phyloP scores from a whole-genome alignment of 352 stramenopile genomes.

The Phytophthora meadii region DNA sequence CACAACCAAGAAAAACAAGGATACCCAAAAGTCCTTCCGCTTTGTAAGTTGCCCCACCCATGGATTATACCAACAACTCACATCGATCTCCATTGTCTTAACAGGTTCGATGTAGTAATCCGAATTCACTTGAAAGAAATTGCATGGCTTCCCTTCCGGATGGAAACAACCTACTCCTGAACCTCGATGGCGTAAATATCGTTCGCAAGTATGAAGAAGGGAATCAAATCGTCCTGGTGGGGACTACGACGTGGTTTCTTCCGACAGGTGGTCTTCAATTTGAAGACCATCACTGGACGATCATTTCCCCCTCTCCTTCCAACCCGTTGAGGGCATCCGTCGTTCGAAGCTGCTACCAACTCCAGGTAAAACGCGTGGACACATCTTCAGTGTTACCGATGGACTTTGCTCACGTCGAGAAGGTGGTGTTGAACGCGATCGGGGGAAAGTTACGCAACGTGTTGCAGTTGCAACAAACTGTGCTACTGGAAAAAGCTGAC shows the following conservation, averaged over 20 bases:
- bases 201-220: constrained; percentile 33
- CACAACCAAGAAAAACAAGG: constrained; percentile 36
- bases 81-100: not conserved
- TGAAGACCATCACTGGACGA: constrained; percentile 38
- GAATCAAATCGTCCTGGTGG: constrained; percentile 28
- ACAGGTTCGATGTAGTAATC: constrained; percentile 17
- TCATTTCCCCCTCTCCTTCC: constrained; percentile 25
- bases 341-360: constrained; percentile 32
- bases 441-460: constrained; percentile 24
- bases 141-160: constrained; percentile 30
- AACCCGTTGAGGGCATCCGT: no score
- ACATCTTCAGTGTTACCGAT: constrained; percentile 6
- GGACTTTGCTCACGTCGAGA: constrained; percentile 20
- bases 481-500: constrained; percentile 14
- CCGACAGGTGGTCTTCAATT: constrained; percentile 36
- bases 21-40: constrained; percentile 31
- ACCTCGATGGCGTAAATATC: constrained; percentile 33
- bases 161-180: constrained; percentile 5
- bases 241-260: constrained; percentile 34
- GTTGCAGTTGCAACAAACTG: constrained; percentile 26
- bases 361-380: constrained; percentile 28
- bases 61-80: no score
- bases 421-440: constrained; percentile 29
- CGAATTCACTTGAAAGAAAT: constrained; percentile 31
- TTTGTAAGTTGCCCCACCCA: constrained; percentile 17